These are phyloP conservation scores for Brassica cretica DNA, from an alignment of 345 rosid species.

Conservation along the genomic window DNA sequence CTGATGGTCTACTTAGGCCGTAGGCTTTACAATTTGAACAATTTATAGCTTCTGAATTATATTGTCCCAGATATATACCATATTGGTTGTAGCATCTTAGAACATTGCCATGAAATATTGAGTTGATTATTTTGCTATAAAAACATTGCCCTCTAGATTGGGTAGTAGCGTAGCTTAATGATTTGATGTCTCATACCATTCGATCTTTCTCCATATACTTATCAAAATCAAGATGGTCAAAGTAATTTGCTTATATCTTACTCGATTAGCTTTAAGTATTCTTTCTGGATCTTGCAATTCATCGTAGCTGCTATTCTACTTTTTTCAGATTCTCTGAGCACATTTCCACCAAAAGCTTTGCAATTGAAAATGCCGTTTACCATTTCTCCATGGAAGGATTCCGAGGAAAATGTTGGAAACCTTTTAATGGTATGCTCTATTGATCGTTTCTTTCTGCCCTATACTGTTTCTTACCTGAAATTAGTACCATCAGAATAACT, in stretches of 20 bases:
- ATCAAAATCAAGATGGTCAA: conserved; percentile 1
- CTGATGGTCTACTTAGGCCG: conserved; percentile 6
- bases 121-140: background rate
- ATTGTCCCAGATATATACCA: conserved; percentile 9
- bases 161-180: background rate
- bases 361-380: conserved; percentile 74
- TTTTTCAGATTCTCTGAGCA: conserved; percentile 64
- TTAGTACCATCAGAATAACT: conserved; percentile 12
- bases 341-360: conserved; percentile 70
- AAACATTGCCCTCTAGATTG: background rate
- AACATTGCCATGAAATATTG: background rate
- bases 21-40: conserved; percentile 1
- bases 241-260: conserved; percentile 10
- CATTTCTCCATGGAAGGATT: conserved; percentile 83
- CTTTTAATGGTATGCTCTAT: conserved; percentile 80
- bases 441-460: background rate
- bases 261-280: conserved; percentile 11
- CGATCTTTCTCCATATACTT: background rate
- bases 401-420: conserved; percentile 83
- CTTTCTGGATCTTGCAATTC: conserved; percentile 12
- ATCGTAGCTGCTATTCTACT: conserved; percentile 15
- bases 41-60: background rate
- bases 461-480: conserved; percentile 5
- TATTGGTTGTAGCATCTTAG: conserved; percentile 19
- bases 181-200: background rate